phyloP scores from a whole-genome alignment of 208 protist species.

The Leishmania arabica region DNA sequence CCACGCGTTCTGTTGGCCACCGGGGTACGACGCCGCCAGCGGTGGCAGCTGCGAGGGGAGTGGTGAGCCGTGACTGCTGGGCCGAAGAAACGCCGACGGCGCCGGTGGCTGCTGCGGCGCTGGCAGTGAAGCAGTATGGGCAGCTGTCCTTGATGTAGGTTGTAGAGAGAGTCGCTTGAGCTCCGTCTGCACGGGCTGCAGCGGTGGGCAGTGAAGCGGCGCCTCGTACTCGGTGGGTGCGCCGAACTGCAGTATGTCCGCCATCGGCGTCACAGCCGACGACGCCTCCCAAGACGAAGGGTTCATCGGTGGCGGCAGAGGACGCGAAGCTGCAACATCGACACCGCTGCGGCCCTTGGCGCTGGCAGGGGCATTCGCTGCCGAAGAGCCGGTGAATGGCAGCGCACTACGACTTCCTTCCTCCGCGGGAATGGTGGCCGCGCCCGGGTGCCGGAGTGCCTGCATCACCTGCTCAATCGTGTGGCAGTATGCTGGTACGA shows the following conservation, averaged over 20 bases:
- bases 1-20: constrained; percentile 12
- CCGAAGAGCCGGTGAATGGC: background rate
- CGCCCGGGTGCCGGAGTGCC: constrained; percentile 42
- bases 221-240: background rate
- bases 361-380: background rate
- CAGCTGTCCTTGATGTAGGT: background rate
- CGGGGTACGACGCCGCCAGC: constrained; percentile 1
- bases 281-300: background rate
- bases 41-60: background rate
- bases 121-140: background rate
- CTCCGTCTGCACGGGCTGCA: background rate
- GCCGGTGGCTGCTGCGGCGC: background rate
- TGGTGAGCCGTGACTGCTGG: background rate
- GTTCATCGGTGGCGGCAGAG: constrained; percentile 4
- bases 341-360: background rate
- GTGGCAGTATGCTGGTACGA: constrained; percentile 53
- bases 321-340: background rate
- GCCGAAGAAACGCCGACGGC: background rate
- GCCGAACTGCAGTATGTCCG: background rate
- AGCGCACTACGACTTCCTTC: background rate
- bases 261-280: background rate
- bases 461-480: constrained; percentile 70
- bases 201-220: background rate
- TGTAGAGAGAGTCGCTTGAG: background rate
- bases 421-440: background rate